Evolutionary conservation across 2,329 filamentous ascomycete species (phyloP).

Genomic region (Blumeria hordei): DNA sequence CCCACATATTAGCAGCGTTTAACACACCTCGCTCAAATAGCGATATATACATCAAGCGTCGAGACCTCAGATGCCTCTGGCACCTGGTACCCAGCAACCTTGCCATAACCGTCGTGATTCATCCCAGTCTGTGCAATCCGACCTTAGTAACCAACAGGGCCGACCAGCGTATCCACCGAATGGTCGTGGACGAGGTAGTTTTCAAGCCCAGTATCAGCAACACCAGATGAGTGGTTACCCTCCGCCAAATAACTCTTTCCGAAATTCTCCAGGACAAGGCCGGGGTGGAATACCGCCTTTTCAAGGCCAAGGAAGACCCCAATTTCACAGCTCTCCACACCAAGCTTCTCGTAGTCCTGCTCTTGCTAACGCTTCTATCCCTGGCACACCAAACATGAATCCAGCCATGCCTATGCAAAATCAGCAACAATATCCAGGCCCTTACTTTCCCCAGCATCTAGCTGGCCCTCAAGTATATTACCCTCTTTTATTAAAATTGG

Average conservation of each 20-base stretch:
- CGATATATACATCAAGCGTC: conserved; percentile 46
- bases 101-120: conserved; percentile 71
- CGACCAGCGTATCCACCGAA: conserved; percentile 11
- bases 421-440: conserved; percentile 23
- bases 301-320: conserved; percentile 21
- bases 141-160: conserved; percentile 36
- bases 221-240: conserved; percentile 27
- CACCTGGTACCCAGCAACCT: conserved; percentile 33
- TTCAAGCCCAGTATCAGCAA: conserved; percentile 23
- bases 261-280: conserved; percentile 18
- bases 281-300: conserved; percentile 25
- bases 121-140: conserved; percentile 56
- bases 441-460: conserved; percentile 16
- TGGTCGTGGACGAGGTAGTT: conserved; percentile 23
- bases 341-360: conserved; percentile 40
- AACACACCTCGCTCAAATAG: conserved; percentile 16
- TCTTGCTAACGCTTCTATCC: conserved; percentile 33
- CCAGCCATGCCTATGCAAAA: conserved; percentile 38
- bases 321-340: conserved; percentile 40
- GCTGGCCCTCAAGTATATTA: conserved; percentile 26
- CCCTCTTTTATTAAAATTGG: conserved; percentile 16
- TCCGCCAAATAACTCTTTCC: conserved; percentile 16
- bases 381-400: conserved; percentile 45
- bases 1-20: neutral
- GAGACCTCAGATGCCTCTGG: conserved; percentile 34